Conservation (phyloP, 1,139 yeast genomes). For the Scheffersomyces parashehatae region DNA sequence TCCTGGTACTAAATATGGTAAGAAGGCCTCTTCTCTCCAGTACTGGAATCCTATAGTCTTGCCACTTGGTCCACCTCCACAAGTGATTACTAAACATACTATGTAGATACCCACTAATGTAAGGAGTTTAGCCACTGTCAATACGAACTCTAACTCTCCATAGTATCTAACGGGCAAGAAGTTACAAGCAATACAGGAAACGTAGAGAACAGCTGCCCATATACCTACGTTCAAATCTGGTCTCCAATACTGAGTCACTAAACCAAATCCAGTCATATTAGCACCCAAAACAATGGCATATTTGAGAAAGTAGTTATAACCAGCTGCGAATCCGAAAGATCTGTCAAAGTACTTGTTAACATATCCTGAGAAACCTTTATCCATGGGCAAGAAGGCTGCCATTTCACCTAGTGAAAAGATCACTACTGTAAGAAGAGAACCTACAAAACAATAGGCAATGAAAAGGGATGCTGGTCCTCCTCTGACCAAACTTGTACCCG, state of each 20-base stretch:
- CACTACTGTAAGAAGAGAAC: neutral
- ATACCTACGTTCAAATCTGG: conserved; percentile 11
- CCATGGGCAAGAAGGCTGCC: conserved; percentile 5
- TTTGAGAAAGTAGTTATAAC: conserved; percentile 17
- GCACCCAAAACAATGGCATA: conserved; percentile 17
- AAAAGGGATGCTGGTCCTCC: conserved; percentile 5
- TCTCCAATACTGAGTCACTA: conserved; percentile 15
- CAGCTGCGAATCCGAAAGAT: conserved; percentile 16
- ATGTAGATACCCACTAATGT: conserved; percentile 13
- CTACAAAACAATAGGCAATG: conserved; percentile 3
- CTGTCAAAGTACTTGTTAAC: conserved; percentile 11
- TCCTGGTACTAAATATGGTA: conserved; percentile 1
- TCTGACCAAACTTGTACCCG: conserved; percentile 3
- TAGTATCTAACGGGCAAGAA: conserved; percentile 32
- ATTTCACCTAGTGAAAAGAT: conserved; percentile 6
- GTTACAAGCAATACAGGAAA: conserved; percentile 17
- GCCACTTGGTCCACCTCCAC: conserved; percentile 15
- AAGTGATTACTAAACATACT: conserved; percentile 13
- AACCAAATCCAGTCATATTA: conserved; percentile 16
- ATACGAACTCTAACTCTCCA: conserved; percentile 22
- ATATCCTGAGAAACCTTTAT: conserved; percentile 3
- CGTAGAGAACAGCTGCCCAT: conserved; percentile 17
- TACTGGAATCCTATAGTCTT: conserved; percentile 6
- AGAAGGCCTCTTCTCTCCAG: conserved; percentile 8
- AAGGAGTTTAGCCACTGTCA: conserved; percentile 15